These are phyloP conservation scores for Sugiyamaella marilandica DNA, from an alignment of 805 yeast genomes.

Conservation along the genomic window DNA sequence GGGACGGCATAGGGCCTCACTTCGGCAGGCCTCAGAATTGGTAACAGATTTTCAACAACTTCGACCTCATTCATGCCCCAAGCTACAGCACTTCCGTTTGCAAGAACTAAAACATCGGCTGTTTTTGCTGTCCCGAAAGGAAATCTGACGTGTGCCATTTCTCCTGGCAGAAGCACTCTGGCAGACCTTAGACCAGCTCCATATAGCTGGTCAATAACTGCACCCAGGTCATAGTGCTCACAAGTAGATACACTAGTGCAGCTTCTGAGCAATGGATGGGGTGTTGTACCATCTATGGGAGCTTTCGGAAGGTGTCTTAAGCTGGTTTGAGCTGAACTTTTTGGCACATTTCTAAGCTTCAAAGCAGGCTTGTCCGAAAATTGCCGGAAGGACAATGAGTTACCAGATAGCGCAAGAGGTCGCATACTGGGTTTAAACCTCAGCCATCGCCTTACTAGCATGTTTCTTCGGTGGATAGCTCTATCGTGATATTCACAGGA, in stretches of 20 bases:
- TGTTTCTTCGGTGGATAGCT: too few relatives aligned
- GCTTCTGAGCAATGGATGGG: background rate
- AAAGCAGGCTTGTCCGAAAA: background rate
- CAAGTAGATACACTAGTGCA: conserved; percentile 71
- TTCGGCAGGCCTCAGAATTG: conserved; percentile 48
- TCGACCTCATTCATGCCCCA: conserved; percentile 72
- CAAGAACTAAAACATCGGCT: conserved; percentile 60
- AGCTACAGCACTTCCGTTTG: conserved; percentile 75
- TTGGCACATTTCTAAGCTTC: background rate
- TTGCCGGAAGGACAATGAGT: background rate
- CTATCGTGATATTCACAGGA: too few relatives aligned
- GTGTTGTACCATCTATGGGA: background rate
- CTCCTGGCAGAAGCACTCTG: conserved; percentile 53
- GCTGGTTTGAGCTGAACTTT: background rate
- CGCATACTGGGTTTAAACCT: too few relatives aligned
- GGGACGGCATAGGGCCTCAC: conserved; percentile 42
- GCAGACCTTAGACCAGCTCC: conserved; percentile 36
- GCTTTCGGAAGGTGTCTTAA: background rate
- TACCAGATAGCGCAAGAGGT: too few relatives aligned
- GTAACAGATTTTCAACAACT: conserved; percentile 35
- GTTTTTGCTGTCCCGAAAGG: conserved; percentile 31
- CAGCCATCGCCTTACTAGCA: too few relatives aligned
- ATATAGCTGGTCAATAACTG: conserved; percentile 38
- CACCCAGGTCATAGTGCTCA: conserved; percentile 60
- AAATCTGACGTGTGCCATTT: conserved; percentile 54